Percentiles rank a stretch among this genome's conserved stretches.
phyloP scores from a whole-genome alignment of 352 stramenopile species.

The Globisporangium abappressorium region DNA sequence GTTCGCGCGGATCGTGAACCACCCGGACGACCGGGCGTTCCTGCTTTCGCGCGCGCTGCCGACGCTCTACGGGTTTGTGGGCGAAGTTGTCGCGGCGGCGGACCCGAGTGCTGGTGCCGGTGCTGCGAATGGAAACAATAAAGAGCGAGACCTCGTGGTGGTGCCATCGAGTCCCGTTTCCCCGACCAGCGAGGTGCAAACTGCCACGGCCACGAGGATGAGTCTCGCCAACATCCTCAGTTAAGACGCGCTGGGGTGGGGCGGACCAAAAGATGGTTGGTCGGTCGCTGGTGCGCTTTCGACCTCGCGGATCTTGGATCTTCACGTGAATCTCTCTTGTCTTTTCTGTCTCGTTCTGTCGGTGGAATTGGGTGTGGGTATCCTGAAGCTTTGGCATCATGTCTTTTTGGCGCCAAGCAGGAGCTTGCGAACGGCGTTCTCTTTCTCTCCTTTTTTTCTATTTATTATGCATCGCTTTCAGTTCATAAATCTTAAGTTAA shows the following conservation, averaged over 20 bases:
- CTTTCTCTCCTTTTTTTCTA: neutral
- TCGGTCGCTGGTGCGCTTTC: neutral
- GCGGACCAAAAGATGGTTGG: neutral
- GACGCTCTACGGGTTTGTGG: slow-evolving; percentile 13
- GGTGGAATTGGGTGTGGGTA: neutral
- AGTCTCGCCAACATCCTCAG: slow-evolving; percentile 14
- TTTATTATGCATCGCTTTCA: neutral
- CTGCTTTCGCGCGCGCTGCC: slow-evolving; percentile 10
- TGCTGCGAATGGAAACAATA: neutral
- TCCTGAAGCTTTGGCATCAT: neutral
- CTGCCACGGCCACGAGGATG: slow-evolving; percentile 9
- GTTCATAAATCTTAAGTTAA: neutral
- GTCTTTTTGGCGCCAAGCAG: neutral
- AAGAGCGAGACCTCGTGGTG: neutral
- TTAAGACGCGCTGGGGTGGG: neutral
- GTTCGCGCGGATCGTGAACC: slow-evolving; percentile 11
- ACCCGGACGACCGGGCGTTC: slow-evolving; percentile 11
- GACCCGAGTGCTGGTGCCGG: neutral
- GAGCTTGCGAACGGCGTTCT: neutral
- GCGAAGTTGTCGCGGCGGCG: slow-evolving; percentile 1
- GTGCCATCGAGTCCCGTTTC: neutral
- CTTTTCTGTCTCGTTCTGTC: neutral
- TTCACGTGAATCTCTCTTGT: neutral
- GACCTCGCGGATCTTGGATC: neutral
- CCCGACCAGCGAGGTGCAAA: neutral